Conservation (phyloP, 2,329 filamentous ascomycete species). For the Fusarium stilboides region DNA sequence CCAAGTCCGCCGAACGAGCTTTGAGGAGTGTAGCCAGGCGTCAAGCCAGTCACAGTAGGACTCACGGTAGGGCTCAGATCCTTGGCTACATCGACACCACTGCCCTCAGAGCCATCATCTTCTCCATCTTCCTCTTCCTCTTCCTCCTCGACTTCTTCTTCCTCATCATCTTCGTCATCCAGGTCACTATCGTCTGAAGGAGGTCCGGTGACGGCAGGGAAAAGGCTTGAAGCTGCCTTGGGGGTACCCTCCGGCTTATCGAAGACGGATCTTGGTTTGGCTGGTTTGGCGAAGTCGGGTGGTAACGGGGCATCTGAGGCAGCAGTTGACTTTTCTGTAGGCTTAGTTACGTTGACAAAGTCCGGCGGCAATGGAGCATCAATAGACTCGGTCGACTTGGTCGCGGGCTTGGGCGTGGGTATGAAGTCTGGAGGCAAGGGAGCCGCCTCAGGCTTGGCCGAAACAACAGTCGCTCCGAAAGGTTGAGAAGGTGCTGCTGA, state of each 20-base stretch:
- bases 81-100: conserved; percentile 75
- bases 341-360: conserved; percentile 46
- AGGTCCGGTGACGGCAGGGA: conserved; percentile 57
- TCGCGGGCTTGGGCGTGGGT: conserved; percentile 41
- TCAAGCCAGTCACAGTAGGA: conserved; percentile 62
- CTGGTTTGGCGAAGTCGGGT: conserved; percentile 30
- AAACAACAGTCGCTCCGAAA: conserved; percentile 50
- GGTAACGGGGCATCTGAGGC: conserved; percentile 33
- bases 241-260: conserved; percentile 56
- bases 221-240: conserved; percentile 49
- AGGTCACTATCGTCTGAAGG: conserved; percentile 59
- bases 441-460: conserved; percentile 51
- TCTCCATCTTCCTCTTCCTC: conserved; percentile 61
- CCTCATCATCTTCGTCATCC: conserved; percentile 60
- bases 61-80: conserved; percentile 70
- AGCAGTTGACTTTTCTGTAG: conserved; percentile 23
- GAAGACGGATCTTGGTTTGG: conserved; percentile 35
- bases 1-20: conserved; percentile 71
- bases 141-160: conserved; percentile 58
- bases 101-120: conserved; percentile 69
- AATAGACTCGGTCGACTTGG: conserved; percentile 27
- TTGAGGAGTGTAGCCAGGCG: conserved; percentile 69
- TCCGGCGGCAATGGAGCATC: conserved; percentile 55
- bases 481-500: conserved; percentile 53
- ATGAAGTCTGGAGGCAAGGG: conserved; percentile 63